Evolutionary conservation across 192 early-diverging fungal species (phyloP).

Genomic region (Mortierella claussenii): DNA sequence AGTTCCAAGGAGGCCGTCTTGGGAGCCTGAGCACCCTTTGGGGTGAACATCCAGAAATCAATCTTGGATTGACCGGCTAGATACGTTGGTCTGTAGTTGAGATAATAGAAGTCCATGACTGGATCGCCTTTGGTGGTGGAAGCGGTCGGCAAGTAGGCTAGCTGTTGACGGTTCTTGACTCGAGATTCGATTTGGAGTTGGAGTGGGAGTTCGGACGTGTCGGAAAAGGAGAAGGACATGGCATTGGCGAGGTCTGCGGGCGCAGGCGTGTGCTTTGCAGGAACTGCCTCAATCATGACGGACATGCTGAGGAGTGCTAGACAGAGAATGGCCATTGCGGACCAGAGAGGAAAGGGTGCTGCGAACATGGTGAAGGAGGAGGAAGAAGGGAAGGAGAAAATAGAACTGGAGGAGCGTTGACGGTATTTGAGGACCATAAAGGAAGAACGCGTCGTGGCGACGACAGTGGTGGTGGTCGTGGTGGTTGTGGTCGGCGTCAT

Average conservation of each 20-base stretch:
- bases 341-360: too few species aligned
- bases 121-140: too few species aligned
- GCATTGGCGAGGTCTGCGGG: conserved; percentile 8
- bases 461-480: too few species aligned
- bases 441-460: too few species aligned
- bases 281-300: conserved; percentile 4
- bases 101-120: conserved; percentile 36
- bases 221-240: conserved; percentile 19
- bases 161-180: conserved; percentile 5
- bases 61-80: conserved; percentile 18
- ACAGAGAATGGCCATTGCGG: too few species aligned
- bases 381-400: neutral
- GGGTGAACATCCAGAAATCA: conserved; percentile 52
- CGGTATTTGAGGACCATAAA: too few species aligned
- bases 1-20: conserved; percentile 27
- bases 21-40: conserved; percentile 14
- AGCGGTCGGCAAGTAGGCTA: conserved; percentile 33
- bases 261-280: conserved; percentile 5
- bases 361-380: neutral
- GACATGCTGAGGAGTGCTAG: too few species aligned
- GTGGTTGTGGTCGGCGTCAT: neutral
- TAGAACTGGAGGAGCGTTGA: too few species aligned
- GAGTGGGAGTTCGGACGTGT: conserved; percentile 12
- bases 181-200: conserved; percentile 42
- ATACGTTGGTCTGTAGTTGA: conserved; percentile 39